A percentile compares a stretch with the other conserved stretches of the same genome.
These are phyloP conservation scores for Trichoderma sp. DNA, from an alignment of 2,329 filamentous ascomycete genomes.

Conservation along the genomic window DNA sequence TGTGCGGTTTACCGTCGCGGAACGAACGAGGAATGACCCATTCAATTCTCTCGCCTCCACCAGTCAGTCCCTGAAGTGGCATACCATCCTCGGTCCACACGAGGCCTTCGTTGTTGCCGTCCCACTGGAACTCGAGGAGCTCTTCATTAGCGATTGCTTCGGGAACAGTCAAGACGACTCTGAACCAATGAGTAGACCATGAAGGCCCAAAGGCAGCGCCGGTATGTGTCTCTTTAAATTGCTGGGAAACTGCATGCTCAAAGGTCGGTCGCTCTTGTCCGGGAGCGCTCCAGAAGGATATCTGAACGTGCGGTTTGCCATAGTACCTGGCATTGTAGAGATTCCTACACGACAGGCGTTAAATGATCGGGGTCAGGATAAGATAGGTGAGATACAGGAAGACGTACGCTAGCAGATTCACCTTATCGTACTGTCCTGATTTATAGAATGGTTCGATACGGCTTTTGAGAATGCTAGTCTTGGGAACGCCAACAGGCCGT, in stretches of 20 bases:
- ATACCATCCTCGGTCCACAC: constrained; percentile 91
- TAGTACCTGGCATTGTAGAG: constrained; percentile 51
- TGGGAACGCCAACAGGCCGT: constrained; percentile 73
- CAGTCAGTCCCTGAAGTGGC: constrained; percentile 88
- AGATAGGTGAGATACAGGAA: neutral
- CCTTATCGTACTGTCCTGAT: constrained; percentile 74
- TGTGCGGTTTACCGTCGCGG: constrained; percentile 83
- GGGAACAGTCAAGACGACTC: constrained; percentile 77
- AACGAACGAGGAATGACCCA: constrained; percentile 86
- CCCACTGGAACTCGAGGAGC: constrained; percentile 94
- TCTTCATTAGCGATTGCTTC: constrained; percentile 72
- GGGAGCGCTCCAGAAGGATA: constrained; percentile 85
- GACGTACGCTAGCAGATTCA: constrained; percentile 72
- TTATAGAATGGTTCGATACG: constrained; percentile 81
- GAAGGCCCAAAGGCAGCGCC: constrained; percentile 87
- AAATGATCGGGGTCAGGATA: constrained; percentile 14
- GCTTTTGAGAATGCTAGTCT: constrained; percentile 81
- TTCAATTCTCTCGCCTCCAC: constrained; percentile 83
- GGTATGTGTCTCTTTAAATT: constrained; percentile 74
- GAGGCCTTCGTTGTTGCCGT: constrained; percentile 91
- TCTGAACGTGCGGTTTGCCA: constrained; percentile 76
- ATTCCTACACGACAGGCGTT: constrained; percentile 38
- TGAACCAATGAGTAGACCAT: constrained; percentile 99
- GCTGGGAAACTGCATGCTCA: constrained; percentile 74
- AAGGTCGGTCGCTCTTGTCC: constrained; percentile 81